These are phyloP conservation scores for Fusarium bulbicola DNA, from an alignment of 2,329 filamentous ascomycete genomes.

Conservation along the genomic window DNA sequence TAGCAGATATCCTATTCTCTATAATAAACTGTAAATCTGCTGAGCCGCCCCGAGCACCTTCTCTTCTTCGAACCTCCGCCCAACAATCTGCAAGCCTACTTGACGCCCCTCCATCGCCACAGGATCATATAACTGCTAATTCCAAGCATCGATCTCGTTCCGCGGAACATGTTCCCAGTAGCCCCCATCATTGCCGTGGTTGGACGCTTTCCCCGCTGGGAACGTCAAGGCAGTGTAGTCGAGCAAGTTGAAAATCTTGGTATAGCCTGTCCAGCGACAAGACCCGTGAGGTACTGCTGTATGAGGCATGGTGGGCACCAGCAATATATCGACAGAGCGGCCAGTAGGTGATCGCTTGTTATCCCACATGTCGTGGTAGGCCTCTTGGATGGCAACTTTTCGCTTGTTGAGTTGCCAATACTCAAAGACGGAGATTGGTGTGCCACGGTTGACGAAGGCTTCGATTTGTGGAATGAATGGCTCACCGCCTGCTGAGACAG, in stretches of 20 bases:
- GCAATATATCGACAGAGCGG: background rate
- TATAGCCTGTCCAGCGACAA: background rate
- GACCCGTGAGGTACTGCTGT: background rate
- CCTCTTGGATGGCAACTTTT: background rate
- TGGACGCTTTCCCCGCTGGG: background rate
- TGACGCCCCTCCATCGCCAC: background rate
- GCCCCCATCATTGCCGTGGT: accelerated
- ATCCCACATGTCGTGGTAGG: background rate
- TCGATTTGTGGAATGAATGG: background rate
- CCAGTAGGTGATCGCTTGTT: background rate
- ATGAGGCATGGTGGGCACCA: background rate
- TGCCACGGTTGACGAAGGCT: background rate
- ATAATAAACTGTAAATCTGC: background rate
- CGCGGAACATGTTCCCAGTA: background rate
- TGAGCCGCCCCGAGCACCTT: background rate
- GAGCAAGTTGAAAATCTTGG: background rate
- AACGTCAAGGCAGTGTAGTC: background rate
- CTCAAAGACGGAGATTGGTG: background rate
- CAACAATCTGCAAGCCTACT: background rate
- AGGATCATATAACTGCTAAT: background rate
- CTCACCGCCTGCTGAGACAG: background rate
- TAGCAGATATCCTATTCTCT: background rate
- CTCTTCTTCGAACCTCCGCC: background rate
- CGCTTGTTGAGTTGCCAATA: constrained; percentile 1
- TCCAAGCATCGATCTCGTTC: background rate